phyloP scores from a whole-genome alignment of 2,329 filamentous ascomycete species.

The Alternaria conjuncta region DNA sequence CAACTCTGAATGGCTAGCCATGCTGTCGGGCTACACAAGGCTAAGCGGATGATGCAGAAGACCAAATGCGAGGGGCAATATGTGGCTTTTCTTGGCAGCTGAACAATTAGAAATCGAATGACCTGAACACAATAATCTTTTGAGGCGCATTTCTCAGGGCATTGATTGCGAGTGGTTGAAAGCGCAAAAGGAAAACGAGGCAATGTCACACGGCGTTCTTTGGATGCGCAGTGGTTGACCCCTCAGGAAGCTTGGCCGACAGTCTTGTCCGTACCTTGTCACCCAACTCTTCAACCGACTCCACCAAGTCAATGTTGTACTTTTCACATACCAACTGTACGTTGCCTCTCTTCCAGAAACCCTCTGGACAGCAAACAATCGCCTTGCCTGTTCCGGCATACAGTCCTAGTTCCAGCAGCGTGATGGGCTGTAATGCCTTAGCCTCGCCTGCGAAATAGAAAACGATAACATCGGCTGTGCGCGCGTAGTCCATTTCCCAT shows the following conservation, averaged over 20 bases:
- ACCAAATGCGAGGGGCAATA: not conserved
- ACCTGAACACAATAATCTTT: not conserved
- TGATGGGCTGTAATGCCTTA: constrained; percentile 60
- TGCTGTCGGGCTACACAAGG: not conserved
- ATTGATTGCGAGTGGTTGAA: not conserved
- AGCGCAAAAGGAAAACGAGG: not conserved
- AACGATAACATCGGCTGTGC: constrained; percentile 61
- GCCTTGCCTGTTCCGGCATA: constrained; percentile 52
- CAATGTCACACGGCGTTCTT: not conserved
- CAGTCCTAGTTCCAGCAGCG: constrained; percentile 67
- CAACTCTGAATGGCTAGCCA: not conserved
- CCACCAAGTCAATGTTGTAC: constrained; percentile 55
- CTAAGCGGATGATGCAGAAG: not conserved
- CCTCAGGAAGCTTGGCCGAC: constrained; percentile 5
- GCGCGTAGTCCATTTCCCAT: constrained; percentile 68
- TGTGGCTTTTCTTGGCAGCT: constrained; percentile 13
- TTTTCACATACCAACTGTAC: constrained; percentile 62
- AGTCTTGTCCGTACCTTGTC: constrained; percentile 37
- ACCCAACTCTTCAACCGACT: constrained; percentile 51
- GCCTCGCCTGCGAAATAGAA: constrained; percentile 59
- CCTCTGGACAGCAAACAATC: constrained; percentile 61
- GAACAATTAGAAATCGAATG: not conserved
- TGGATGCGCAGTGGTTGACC: not conserved
- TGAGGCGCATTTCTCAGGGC: not conserved
- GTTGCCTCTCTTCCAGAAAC: constrained; percentile 67